Percentiles rank a stretch among this genome's conserved stretches.
These are phyloP conservation scores for Russula sp. DNA, from an alignment of 768 basidiomycete genomes.

Conservation along the genomic window DNA sequence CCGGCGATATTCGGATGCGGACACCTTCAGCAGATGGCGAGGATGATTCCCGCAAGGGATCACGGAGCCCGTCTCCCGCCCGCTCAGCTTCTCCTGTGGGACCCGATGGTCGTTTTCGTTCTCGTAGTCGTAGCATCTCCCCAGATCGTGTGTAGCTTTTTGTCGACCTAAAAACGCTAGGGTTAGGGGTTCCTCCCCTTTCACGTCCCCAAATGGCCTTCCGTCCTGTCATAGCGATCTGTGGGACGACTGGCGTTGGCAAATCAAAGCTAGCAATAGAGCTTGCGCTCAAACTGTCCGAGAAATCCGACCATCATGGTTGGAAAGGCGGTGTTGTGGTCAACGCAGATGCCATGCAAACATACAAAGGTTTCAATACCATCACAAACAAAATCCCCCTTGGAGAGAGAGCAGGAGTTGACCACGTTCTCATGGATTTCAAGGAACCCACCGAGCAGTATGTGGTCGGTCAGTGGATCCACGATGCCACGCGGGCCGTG, in stretches of 20 bases:
- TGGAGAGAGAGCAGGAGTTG: constrained; percentile 73
- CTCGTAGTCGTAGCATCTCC: constrained; percentile 41
- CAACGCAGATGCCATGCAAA: constrained; percentile 98
- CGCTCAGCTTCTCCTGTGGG: constrained; percentile 36
- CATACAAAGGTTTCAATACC: constrained; percentile 85
- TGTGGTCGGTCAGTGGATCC: constrained; percentile 82
- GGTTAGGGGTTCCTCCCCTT: neutral
- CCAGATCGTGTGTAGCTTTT: constrained; percentile 45
- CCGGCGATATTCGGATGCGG: constrained; percentile 32
- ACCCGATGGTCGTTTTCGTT: constrained; percentile 32
- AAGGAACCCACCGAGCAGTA: constrained; percentile 86
- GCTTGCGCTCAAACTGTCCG: constrained; percentile 62
- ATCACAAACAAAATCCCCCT: constrained; percentile 91
- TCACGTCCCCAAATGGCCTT: constrained; percentile 39
- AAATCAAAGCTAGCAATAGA: constrained; percentile 92
- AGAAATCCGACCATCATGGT: constrained; percentile 36
- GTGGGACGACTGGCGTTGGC: constrained; percentile 94
- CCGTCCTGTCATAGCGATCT: constrained; percentile 75
- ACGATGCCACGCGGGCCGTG: constrained; percentile 75
- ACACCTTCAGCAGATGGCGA: constrained; percentile 50
- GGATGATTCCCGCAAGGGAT: constrained; percentile 65
- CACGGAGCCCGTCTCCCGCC: constrained; percentile 42
- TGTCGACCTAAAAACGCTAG: neutral
- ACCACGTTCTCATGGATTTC: constrained; percentile 87
- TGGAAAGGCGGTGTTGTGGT: constrained; percentile 74